phyloP scores from a whole-genome alignment of 192 early-diverging fungal genomes.

The Gaertneriomyces semiglobifer region DNA sequence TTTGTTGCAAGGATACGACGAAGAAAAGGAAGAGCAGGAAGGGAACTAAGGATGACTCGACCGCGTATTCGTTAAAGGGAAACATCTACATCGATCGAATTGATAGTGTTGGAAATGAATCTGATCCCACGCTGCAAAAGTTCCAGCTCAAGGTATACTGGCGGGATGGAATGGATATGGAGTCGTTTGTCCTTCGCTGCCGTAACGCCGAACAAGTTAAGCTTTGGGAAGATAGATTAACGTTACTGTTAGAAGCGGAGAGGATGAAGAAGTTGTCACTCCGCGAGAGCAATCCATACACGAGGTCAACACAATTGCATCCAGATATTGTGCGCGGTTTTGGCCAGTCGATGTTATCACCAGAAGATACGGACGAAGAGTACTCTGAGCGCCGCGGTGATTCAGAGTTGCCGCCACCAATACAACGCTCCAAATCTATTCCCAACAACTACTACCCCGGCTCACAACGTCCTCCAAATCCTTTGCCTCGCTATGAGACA shows the following conservation, averaged over 20 bases:
- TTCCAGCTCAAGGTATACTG: conserved; percentile 74
- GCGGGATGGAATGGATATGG: conserved; percentile 70
- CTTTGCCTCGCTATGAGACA: not conserved
- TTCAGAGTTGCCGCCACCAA: conserved; percentile 1
- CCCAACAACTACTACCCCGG: conserved; percentile 32
- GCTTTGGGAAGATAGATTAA: conserved; percentile 79
- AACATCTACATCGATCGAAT: conserved; percentile 85
- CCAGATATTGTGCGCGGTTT: conserved; percentile 27
- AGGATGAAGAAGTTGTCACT: conserved; percentile 23
- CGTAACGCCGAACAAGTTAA: conserved; percentile 89
- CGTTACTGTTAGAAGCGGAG: conserved; percentile 49
- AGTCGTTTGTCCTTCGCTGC: conserved; percentile 85
- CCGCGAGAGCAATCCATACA: conserved; percentile 16
- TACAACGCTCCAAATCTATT: conserved; percentile 30
- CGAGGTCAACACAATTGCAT: conserved; percentile 16
- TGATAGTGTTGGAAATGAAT: conserved; percentile 64
- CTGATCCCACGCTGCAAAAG: conserved; percentile 25
- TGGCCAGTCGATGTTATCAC: not conserved
- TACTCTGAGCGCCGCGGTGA: not conserved
- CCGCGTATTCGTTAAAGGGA: conserved; percentile 64
- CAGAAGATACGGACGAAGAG: conserved; percentile 8
- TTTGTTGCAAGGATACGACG: conserved; percentile 85
- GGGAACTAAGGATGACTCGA: conserved; percentile 16
- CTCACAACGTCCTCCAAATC: not conserved
- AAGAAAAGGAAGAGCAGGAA: conserved; percentile 54